Percentiles rank a stretch among this genome's conserved stretches.
Conservation (phyloP, 345 rosid genomes). For the Crucihimalaya himalaica region DNA sequence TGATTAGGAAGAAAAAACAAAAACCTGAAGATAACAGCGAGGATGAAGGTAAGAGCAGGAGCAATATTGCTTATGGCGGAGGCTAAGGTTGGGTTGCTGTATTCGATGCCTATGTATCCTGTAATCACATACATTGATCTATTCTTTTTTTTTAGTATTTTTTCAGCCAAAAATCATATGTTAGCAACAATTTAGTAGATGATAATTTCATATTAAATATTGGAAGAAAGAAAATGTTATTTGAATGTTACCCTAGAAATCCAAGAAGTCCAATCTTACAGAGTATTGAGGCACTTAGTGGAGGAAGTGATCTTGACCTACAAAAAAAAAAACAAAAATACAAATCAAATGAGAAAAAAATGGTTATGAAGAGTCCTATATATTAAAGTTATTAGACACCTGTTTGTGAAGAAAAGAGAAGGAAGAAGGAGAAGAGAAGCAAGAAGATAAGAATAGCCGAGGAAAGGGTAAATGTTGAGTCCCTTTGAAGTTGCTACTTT, state of each 20-base stretch:
- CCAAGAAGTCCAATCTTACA: constrained; percentile 45
- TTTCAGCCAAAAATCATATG: background rate
- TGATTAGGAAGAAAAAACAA: background rate
- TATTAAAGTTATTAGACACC: constrained; percentile 39
- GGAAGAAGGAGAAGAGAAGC: constrained; percentile 82
- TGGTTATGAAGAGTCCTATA: background rate
- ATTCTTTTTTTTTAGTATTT: background rate
- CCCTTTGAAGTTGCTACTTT: constrained; percentile 71
- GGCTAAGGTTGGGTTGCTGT: constrained; percentile 78
- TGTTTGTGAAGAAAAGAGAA: constrained; percentile 64
- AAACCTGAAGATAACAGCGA: constrained; percentile 75
- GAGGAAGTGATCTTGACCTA: constrained; percentile 41
- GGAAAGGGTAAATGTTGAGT: constrained; percentile 63
- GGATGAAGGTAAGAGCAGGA: constrained; percentile 86
- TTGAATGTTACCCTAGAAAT: constrained; percentile 50
- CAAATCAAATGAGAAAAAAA: background rate
- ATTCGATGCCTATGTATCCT: constrained; percentile 73
- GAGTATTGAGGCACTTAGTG: constrained; percentile 30
- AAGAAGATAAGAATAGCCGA: constrained; percentile 66
- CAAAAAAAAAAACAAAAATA: background rate
- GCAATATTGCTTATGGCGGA: constrained; percentile 83
- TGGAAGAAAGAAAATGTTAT: constrained; percentile 53
- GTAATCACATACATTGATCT: constrained; percentile 62
- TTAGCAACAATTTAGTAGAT: background rate
- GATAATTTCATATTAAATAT: background rate